Conservation (phyloP, 2,329 filamentous ascomycete species). For the Balansia obtecta region DNA sequence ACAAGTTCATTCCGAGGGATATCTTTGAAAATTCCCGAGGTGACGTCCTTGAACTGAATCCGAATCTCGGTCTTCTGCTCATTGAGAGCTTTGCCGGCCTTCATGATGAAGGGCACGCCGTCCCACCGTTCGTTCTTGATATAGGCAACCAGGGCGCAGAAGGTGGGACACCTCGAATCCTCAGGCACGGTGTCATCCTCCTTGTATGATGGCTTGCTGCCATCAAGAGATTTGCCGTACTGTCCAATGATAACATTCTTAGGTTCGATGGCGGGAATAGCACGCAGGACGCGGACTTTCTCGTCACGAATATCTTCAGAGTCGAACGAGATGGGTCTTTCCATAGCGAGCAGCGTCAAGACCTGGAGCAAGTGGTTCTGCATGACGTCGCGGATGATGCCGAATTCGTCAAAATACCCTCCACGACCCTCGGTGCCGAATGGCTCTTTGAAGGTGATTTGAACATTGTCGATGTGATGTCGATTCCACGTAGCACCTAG, state of each 20-base stretch:
- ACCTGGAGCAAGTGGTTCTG: conserved; percentile 98
- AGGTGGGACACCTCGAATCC: conserved; percentile 93
- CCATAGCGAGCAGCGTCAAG: conserved; percentile 92
- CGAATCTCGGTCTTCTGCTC: conserved; percentile 99
- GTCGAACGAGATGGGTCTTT: conserved; percentile 95
- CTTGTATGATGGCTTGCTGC: conserved; percentile 94
- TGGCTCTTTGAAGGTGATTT: conserved; percentile 99
- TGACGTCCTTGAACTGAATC: conserved; percentile 99
- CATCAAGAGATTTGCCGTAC: conserved; percentile 92
- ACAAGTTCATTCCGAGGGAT: conserved; percentile 98
- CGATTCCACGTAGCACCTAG: conserved; percentile 98
- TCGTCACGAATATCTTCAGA: conserved; percentile 97
- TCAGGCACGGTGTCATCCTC: conserved; percentile 97
- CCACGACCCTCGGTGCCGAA: conserved; percentile 97
- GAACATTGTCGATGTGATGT: conserved; percentile 97
- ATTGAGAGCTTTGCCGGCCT: conserved; percentile 96
- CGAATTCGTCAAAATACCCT: conserved; percentile 98
- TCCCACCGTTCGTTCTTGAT: conserved; percentile 99
- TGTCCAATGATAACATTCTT: conserved; percentile 99
- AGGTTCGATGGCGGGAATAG: conserved; percentile 88
- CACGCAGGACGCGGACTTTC: conserved; percentile 90
- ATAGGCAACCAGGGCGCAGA: conserved; percentile 92
- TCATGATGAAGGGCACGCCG: conserved; percentile 97
- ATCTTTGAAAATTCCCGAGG: conserved; percentile 98
- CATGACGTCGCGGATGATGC: conserved; percentile 99